Percentiles rank a stretch among this genome's conserved stretches.
Conservation (phyloP, 495 filamentous ascomycete genomes). For the Hypoxylon rickii region DNA sequence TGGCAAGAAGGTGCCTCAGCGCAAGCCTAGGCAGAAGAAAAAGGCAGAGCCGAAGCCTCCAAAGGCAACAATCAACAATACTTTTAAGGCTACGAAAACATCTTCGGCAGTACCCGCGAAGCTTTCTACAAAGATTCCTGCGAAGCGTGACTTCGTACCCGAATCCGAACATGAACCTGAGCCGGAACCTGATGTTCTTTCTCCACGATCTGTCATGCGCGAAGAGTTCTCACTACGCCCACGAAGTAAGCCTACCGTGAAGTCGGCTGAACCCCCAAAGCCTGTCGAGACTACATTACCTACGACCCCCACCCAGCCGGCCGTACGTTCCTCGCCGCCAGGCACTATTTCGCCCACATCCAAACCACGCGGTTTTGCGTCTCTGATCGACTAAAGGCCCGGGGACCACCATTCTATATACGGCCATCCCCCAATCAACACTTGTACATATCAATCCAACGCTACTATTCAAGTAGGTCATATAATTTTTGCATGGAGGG, state of each 20-base stretch:
- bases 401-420: background rate
- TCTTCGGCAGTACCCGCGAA: constrained; percentile 9
- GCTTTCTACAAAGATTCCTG: constrained; percentile 32
- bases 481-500: background rate
- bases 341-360: constrained; percentile 51
- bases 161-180: background rate
- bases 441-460: constrained; percentile 16
- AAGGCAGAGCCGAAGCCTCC: constrained; percentile 42
- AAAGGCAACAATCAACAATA: constrained; percentile 43
- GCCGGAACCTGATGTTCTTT: constrained; percentile 2
- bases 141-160: constrained; percentile 22
- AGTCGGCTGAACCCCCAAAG: constrained; percentile 8
- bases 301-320: constrained; percentile 27
- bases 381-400: constrained; percentile 44
- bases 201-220: constrained; percentile 28
- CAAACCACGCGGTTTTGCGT: constrained; percentile 47
- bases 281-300: constrained; percentile 7
- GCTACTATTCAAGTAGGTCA: background rate
- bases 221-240: constrained; percentile 39
- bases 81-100: constrained; percentile 51
- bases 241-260: constrained; percentile 15
- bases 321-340: constrained; percentile 3
- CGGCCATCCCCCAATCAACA: background rate
- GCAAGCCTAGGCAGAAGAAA: constrained; percentile 46
- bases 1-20: constrained; percentile 36